Base-by-base conservation (phyloP, 1,139 yeast genomes). In the Kodamaea fungicola region DNA sequence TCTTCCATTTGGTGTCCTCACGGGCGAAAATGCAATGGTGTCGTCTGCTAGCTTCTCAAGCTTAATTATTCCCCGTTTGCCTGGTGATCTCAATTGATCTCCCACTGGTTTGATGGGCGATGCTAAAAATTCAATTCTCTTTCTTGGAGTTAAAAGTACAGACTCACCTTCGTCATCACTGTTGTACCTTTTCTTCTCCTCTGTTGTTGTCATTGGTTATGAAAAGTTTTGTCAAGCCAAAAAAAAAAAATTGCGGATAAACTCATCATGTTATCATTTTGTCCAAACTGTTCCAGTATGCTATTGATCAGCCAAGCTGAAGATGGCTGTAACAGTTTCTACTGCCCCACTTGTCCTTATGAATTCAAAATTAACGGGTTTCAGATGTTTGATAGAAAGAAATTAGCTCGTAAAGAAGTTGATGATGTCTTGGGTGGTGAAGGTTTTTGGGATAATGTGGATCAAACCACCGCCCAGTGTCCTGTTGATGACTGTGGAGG, bases 401-500 rank as follows among this genome's bases (percentile, higher is more conserved):
- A 75, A 42, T 73, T 92, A 55, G 84, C 86, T 28, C 73, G 96
- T 57, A 92, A 92, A 55, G 86, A 88, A 50, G 94, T 92, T 3
- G 99, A 92, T 61, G 98, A 92, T 64, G 96, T 92, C 8, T 73
- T 92, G 22, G 98, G 99, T 42, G 96, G 96, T 30, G 94, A 83
- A 48, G 97, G 96, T 22, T 95, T 97, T 3, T 92, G 98, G 98
- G 98, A 92, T 59, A 90, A 92, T 56, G 98, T 94, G 23, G 98
- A 94, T 57, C 92, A 84, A 54, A 84, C 92, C 0, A 69, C 78
- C 2, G 84, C 92, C 0, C 96, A 92, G 57, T 92, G 98, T 68
- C 96, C 97, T 3, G 71, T 78, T 31, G 95, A 86, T 45, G 62
- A 73, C 1, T 92, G 98, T 68, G 95, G 89, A 33, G 83, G 85